Base-by-base conservation (phyloP, 495 filamentous ascomycete genomes). In the Aspergillus haitiensis region DNA sequence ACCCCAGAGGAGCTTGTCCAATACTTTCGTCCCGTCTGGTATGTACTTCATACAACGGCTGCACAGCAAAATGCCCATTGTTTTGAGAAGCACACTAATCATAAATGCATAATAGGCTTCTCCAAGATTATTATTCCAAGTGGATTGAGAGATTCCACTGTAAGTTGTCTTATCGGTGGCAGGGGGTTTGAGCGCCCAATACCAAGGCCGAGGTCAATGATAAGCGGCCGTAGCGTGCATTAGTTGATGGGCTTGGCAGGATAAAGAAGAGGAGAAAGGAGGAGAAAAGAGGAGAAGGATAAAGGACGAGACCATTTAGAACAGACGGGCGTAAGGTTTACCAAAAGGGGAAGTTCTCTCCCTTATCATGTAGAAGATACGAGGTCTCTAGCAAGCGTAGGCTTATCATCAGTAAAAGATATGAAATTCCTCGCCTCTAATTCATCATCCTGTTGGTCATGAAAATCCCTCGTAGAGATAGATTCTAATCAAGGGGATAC, bases 181-280 rank as follows among this genome's bases (percentile, higher is more conserved):
- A n/a, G 12, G 46, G 40, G 13, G 33, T n/a, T 9, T 5, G 45
- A 67, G 62, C 59, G 67, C 60, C 69, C 69, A 70, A 68, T 70
- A 63, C 69, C 64, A 66, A 67, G 56, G 13, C 53, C 45, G n/a
- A 15, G 32, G 11, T 16, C 12, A 31, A 52, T 52, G 57, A 59
- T 59, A 59, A 53, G 57, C 52, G 36, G 39, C 57, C 11, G 39
- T 59, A 34, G 49, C 40, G 57, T 21, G 27, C 7, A 31, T 33
- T 59, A 59, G 57, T 45, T 21, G 16, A 11, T 37, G 35, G 56
- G 56, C 39, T 42, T 16, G 35, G 37, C 21, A 15, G 56, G 48
- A 18, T 37, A 3, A 31, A 21, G 33, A 39, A 11, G 56, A 45
- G 33, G 36, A 32, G 36, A 15, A 50, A 52, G 32, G 33, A 35